Conservation (phyloP, 306 rosid genomes). For the barrel medic (Medicago truncatula) region MtrunA17r5.0-ANR NC_053042.1:2497501-2498000, state of each 20-base stretch:
- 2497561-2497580: not conserved
- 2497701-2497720: not conserved
- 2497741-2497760: not conserved
- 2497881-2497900: conserved; percentile 5
- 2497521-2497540: conserved; percentile 19
- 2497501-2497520: conserved; percentile 60
- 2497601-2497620: not conserved
- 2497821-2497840: not conserved
- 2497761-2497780: not conserved
- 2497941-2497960: not conserved
- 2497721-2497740: not conserved
- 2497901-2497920: not conserved
- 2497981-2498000: not conserved
- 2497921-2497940: not conserved
- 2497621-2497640: not conserved
- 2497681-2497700: not conserved
- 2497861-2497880: not conserved
- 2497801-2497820: not conserved
- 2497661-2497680: not conserved
- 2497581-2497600: conserved; percentile 1
- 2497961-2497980: not conserved
- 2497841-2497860: not conserved
- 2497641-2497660: conserved; percentile 15
- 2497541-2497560: not conserved
- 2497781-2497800: not conserved